Evolutionary conservation across 805 yeast genomes (phyloP).

Genomic region (Yamadazyma paraphyllophila): DNA sequence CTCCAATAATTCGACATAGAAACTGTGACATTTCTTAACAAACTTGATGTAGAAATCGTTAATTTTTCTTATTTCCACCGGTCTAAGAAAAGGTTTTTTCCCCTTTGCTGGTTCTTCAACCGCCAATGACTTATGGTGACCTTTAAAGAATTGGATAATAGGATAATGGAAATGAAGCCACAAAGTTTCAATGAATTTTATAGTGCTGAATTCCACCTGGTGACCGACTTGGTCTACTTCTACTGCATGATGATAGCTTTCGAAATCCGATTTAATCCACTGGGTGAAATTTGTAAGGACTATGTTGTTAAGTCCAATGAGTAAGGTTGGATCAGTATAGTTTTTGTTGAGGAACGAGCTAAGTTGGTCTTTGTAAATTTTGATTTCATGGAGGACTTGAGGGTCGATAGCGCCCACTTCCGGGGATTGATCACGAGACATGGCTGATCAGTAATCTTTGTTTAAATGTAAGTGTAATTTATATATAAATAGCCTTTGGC

Average conservation of each 20-base stretch:
- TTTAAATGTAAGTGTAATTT: background rate
- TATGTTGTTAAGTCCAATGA: constrained; percentile 49
- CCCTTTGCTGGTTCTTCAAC: background rate
- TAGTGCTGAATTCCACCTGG: constrained; percentile 35
- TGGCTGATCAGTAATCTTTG: background rate
- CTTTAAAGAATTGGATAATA: constrained; percentile 55
- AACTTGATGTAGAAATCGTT: constrained; percentile 52
- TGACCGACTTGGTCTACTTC: constrained; percentile 11
- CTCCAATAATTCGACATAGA: constrained; percentile 45
- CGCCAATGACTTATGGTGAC: constrained; percentile 24
- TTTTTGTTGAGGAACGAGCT: constrained; percentile 18
- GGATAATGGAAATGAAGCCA: constrained; percentile 70
- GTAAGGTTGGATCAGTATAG: constrained; percentile 40
- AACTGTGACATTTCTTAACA: constrained; percentile 44
- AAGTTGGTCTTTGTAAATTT: constrained; percentile 19
- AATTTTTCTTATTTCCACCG: constrained; percentile 57
- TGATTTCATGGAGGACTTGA: constrained; percentile 14
- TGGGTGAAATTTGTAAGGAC: constrained; percentile 46
- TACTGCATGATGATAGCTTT: constrained; percentile 22
- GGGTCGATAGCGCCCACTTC: background rate
- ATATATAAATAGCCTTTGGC: background rate
- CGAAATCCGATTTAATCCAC: constrained; percentile 39
- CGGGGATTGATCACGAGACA: background rate
- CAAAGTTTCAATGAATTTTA: constrained; percentile 39
- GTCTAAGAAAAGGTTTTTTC: constrained; percentile 24